Conservation (phyloP, 176 grass and related monocot species). For the Leersia perrieri region DNA sequence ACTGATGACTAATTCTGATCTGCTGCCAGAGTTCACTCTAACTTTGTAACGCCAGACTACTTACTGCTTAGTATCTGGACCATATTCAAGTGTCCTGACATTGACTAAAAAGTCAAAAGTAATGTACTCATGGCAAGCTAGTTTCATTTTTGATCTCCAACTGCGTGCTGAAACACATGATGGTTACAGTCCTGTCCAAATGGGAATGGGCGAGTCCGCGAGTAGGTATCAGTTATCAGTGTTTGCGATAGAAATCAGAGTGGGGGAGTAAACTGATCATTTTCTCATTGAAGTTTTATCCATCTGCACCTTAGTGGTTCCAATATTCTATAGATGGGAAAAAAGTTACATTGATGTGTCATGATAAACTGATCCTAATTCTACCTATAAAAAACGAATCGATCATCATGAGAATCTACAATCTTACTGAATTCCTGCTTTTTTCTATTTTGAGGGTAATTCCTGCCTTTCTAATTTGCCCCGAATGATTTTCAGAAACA, state of each 20-base stretch:
- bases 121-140: too few relatives aligned
- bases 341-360: background rate
- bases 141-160: background rate
- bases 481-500: background rate
- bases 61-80: background rate
- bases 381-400: too few relatives aligned
- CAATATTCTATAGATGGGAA: too few relatives aligned
- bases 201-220: too few relatives aligned
- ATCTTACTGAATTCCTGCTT: too few relatives aligned
- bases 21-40: background rate
- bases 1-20: slow-evolving; percentile 38
- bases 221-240: too few relatives aligned
- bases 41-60: background rate
- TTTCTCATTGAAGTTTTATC: background rate
- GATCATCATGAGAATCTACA: background rate
- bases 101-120: too few relatives aligned
- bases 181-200: background rate
- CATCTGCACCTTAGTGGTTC: background rate
- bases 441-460: too few relatives aligned
- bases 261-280: background rate
- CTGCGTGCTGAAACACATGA: background rate
- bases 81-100: background rate
- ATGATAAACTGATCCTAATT: background rate
- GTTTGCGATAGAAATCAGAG: background rate
- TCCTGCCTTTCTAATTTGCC: background rate